phyloP scores from a whole-genome alignment of 306 rosid genomes.

The Bauhinia variegata region DNA sequence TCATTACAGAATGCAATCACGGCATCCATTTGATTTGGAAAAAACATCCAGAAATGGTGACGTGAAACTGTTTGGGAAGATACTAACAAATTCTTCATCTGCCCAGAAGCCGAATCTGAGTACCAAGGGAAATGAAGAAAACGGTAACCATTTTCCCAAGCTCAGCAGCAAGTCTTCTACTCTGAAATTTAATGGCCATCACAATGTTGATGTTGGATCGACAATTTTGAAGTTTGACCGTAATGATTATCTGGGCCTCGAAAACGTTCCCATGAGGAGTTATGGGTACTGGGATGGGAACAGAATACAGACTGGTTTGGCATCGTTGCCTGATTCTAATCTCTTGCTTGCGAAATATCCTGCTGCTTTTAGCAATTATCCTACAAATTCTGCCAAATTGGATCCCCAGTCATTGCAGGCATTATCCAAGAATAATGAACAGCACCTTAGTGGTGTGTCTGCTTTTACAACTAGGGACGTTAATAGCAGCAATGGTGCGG shows the following conservation, averaged over 20 bases:
- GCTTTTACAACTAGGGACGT: conserved; percentile 59
- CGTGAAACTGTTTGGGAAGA: conserved; percentile 91
- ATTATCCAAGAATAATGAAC: conserved; percentile 51
- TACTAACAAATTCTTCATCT: conserved; percentile 68
- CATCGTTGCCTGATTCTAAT: conserved; percentile 78
- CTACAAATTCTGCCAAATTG: conserved; percentile 49
- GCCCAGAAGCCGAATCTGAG: conserved; percentile 48
- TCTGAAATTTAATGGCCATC: conserved; percentile 52
- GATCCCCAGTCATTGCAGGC: conserved; percentile 69
- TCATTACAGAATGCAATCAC: conserved; percentile 36
- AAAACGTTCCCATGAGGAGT: conserved; percentile 64
- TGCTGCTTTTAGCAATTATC: conserved; percentile 69
- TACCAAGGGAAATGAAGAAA: conserved; percentile 54
- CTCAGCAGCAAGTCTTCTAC: conserved; percentile 52
- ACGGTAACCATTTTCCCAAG: conserved; percentile 45
- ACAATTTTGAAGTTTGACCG: conserved; percentile 60
- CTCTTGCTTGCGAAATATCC: conserved; percentile 85
- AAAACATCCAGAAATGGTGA: conserved; percentile 74
- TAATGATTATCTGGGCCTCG: conserved; percentile 52
- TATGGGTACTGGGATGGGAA: conserved; percentile 78
- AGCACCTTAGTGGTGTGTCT: conserved; percentile 52
- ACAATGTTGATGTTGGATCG: conserved; percentile 54
- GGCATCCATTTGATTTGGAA: conserved; percentile 59
- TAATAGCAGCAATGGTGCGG: conserved; percentile 57
- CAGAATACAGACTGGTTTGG: conserved; percentile 62